Base-by-base conservation (phyloP, 2,329 filamentous ascomycete species). In the Paraphoma chrysanthemicola region DNA sequence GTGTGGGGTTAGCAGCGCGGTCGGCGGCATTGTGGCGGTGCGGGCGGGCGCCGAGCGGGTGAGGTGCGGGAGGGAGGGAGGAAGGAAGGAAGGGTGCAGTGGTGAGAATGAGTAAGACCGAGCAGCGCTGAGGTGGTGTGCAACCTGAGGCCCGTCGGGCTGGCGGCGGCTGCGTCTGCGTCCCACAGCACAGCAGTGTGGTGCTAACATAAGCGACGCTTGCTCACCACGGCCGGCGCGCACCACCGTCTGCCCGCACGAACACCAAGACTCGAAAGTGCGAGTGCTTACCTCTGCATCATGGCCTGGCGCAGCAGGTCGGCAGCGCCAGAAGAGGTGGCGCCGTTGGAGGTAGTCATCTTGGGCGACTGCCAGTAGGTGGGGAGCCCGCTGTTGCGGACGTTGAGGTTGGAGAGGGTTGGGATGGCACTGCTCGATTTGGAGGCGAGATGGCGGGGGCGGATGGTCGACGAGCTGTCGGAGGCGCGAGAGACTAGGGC, bases 261-360 rank as follows among this genome's bases (percentile, higher is more conserved):
- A 51, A 38, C 46, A 46, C 49, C 39, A 42, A n/a, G n/a, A 14
- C 16, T 8, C 16, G 17, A 44, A 51, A 42, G 45, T 45, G 53
- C 48, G 23, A 29, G 33, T 30, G 64, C 84, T 82, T 81, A 87
- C 85, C 81, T 84, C 70, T 84, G 83, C 72, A 82, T 76, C 75
- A 84, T 82, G 56, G 83, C 81, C 75, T 87, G 86, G 69, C 85
- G 81, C 68, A 86, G 76, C 74, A 86, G 76, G 68, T 87, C 85
- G 49, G 83, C 82, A 53, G 85, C 84, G 56, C 79, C 80, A 66
- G 80, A 83, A 65, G 79, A 76, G 73, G 79, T 78, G 73, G 79
- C 79, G 58, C 63, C 62, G 51, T 54, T 61, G 57, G 72, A 61
- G 43, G 69, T 66, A 64, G 73, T 69, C 70, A 72, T 73, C 53